These are phyloP conservation scores for Streptanthus diversifolius DNA, from an alignment of 345 rosid species.

Conservation along the genomic window DNA sequence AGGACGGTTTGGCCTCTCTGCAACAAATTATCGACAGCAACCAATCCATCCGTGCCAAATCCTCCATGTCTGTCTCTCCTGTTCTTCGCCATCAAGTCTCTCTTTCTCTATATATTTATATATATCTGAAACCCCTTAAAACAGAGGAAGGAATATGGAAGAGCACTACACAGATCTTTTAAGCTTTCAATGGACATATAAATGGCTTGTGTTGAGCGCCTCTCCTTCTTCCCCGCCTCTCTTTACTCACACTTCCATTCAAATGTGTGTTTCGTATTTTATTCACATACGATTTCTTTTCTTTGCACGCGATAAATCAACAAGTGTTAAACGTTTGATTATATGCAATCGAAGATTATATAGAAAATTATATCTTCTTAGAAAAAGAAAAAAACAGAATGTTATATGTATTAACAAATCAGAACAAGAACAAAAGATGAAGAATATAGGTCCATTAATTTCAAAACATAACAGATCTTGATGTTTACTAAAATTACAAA, in stretches of 20 bases:
- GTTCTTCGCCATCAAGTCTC: conserved; percentile 44
- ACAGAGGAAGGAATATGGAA: background rate
- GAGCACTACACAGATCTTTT: background rate
- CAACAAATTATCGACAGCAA: conserved; percentile 65
- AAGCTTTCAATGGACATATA: background rate
- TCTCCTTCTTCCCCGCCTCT: conserved; percentile 32
- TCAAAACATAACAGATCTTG: background rate
- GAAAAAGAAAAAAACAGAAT: background rate
- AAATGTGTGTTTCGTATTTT: background rate
- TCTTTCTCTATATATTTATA: background rate
- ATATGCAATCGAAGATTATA: too few relatives aligned
- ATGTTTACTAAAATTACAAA: conserved; percentile 4
- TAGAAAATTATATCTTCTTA: background rate
- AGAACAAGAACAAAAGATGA: background rate
- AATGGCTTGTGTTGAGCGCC: background rate
- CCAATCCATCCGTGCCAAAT: conserved; percentile 42
- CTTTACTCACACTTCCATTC: background rate
- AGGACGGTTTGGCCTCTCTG: conserved; percentile 57
- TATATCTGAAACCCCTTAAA: background rate
- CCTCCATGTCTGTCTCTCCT: conserved; percentile 41
- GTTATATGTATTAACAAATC: background rate
- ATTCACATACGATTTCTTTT: background rate
- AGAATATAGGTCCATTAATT: background rate
- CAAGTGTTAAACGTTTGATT: background rate
- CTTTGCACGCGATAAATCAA: background rate